Percentiles rank a stretch among this genome's conserved stretches.
phyloP scores from a whole-genome alignment of 139 green algal genomes.

The Chlamydomonas incerta region DNA sequence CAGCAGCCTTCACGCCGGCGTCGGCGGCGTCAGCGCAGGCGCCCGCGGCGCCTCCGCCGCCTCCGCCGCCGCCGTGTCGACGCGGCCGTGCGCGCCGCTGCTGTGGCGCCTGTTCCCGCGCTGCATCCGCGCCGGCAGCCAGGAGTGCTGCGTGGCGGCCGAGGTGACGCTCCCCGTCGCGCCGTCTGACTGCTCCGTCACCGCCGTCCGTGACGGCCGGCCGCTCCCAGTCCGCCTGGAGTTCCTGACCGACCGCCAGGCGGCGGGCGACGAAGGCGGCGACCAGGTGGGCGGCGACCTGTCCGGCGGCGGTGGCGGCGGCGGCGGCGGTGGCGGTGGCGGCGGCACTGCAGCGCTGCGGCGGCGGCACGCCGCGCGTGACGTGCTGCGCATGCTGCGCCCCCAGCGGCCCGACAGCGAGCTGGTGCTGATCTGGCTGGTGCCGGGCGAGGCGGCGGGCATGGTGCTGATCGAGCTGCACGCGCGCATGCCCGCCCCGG shows the following conservation, averaged over 20 bases:
- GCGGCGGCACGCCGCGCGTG: neutral
- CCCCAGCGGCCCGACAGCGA: slow-evolving; percentile 17
- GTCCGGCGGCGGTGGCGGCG: neutral
- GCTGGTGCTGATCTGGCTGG: slow-evolving; percentile 31
- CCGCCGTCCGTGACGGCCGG: neutral
- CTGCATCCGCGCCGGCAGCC: neutral
- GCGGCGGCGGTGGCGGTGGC: too few relatives aligned
- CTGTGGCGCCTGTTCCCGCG: slow-evolving; percentile 40
- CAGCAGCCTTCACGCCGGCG: too few relatives aligned
- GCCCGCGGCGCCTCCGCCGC: too few relatives aligned
- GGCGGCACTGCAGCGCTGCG: neutral
- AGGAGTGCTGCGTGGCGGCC: slow-evolving; percentile 29
- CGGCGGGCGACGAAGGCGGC: neutral
- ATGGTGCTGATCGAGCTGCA: slow-evolving; percentile 25
- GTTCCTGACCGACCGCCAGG: slow-evolving; percentile 13
- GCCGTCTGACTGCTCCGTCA: slow-evolving; percentile 4
- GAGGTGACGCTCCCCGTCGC: slow-evolving; percentile 2
- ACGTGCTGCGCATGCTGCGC: neutral
- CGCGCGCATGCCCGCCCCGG: neutral
- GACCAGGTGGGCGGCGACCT: neutral
- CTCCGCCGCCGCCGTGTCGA: too few relatives aligned
- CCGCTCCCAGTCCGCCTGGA: slow-evolving; percentile 17
- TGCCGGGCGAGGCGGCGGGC: neutral
- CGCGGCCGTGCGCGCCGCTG: neutral
- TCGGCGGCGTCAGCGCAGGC: too few relatives aligned